Percentiles rank a stretch among this genome's conserved stretches.
These are phyloP conservation scores for Juncus inflexus DNA, from an alignment of 176 grass and related monocot species.

Conservation along the genomic window DNA sequence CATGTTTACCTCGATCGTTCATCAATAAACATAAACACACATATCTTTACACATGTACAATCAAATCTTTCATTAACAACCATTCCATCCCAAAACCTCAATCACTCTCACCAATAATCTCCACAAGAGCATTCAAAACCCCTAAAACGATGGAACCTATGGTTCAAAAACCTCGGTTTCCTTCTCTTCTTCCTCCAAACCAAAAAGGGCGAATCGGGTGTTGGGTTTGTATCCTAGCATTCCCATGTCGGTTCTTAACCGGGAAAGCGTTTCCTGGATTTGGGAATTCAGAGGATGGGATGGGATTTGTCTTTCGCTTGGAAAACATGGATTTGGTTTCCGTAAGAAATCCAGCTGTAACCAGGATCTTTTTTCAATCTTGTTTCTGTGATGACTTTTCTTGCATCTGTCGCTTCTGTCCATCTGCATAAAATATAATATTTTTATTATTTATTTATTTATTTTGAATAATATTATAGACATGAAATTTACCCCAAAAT, in stretches of 20 bases:
- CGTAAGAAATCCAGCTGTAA: constrained; percentile 82
- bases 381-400: constrained; percentile 62
- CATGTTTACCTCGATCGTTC: too few species aligned
- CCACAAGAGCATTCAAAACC: constrained; percentile 68
- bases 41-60: too few species aligned
- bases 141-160: too few species aligned
- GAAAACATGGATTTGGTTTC: constrained; percentile 71
- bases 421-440: constrained; percentile 40
- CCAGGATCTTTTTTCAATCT: constrained; percentile 77
- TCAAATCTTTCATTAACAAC: too few species aligned
- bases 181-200: constrained; percentile 92
- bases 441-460: background rate
- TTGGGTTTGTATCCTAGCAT: constrained; percentile 65
- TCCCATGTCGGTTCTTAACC: constrained; percentile 59
- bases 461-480: background rate
- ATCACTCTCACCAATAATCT: constrained; percentile 67
- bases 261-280: constrained; percentile 54
- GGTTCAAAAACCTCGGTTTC: constrained; percentile 84
- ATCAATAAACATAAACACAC: too few species aligned
- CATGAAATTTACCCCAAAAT: background rate
- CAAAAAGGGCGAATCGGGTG: constrained; percentile 57
- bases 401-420: constrained; percentile 65
- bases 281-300: constrained; percentile 52
- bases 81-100: too few species aligned
- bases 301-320: constrained; percentile 78